Percentiles rank a stretch among this genome's conserved stretches.
phyloP scores from a whole-genome alignment of 116 monocot genomes.

The Phalaenopsis hybrid region DNA sequence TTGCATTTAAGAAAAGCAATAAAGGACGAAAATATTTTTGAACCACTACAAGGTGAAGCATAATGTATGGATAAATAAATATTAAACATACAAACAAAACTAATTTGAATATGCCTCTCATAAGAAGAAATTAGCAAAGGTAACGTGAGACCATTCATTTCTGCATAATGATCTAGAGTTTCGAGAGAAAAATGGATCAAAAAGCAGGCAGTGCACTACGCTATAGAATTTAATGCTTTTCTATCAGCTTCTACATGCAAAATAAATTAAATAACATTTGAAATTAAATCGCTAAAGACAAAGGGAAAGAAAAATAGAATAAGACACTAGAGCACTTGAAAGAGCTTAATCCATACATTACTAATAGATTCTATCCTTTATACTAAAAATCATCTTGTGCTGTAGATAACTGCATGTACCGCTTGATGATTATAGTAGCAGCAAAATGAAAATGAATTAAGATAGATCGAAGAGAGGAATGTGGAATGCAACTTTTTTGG shows the following conservation, averaged over 20 bases:
- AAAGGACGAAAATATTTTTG: slow-evolving; percentile 55
- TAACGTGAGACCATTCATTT: not conserved
- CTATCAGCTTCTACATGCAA: too few relatives aligned
- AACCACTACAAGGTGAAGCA: slow-evolving; percentile 32
- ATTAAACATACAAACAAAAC: not conserved
- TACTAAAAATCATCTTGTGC: not conserved
- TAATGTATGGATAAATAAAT: not conserved
- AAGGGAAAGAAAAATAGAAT: not conserved
- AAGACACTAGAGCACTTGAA: not conserved
- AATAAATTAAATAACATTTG: too few relatives aligned
- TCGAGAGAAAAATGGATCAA: not conserved
- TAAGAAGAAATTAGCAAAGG: not conserved
- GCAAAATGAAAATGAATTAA: not conserved
- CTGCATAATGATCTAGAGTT: not conserved
- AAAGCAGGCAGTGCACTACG: not conserved
- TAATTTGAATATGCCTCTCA: not conserved
- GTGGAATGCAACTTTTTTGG: not conserved
- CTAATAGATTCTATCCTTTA: not conserved
- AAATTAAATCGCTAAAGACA: not conserved
- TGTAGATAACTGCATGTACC: not conserved
- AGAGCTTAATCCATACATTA: not conserved
- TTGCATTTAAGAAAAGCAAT: slow-evolving; percentile 53
- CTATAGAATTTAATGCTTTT: too few relatives aligned
- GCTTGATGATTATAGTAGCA: not conserved
- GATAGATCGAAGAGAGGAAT: not conserved